Evolutionary conservation across 441 rosid species (phyloP), one percentile per base, ranked within the genome.

Genomic region (Bruguiera hainesii): DNA sequence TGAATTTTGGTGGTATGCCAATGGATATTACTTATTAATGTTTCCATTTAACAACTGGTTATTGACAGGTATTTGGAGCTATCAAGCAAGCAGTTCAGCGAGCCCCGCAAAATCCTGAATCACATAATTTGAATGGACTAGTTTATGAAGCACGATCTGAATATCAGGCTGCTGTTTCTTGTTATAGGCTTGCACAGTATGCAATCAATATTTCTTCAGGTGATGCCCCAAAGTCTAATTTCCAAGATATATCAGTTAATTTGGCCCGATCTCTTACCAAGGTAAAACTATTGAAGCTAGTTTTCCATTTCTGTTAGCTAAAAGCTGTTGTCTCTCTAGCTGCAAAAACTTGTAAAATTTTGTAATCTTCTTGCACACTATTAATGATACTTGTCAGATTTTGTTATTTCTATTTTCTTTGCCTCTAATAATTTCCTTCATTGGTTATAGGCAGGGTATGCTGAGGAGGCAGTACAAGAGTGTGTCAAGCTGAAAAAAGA

Each of bases 81-180:
- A 86, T 90, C 69, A 83, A 85, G 71, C 99, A 88, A 83, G 99
- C 98, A 39, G 90, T 91, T 71, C 91, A 87, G 76, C 90, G 83
- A 31, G 89, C 85, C 65, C 99, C 97, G 66, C 80, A 84, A 51
- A 84, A 78, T 81, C 84, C 96, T 2, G 97, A 91, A 77, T 78
- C 97, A 57, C 98, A 90, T 80, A 91, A 95, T 74, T 78, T 95
- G 71, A 83, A 86, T 60, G 98, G 98, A 65, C 84, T 95, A 58
- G 86, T 86, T 63, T 87, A 86, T 75, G 99, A 95, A 86, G 88
- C 95, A 75, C 87, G 84, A 30, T 72, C 26, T 53, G 87, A 90
- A 63, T 89, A 87, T 85, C 72, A 79, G 57, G 75, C 83, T 66
- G 96, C 98, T 71, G 63, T 74, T 74, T 70, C 83, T 73, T 89